Base-by-base conservation (phyloP, 2,329 filamentous ascomycete species). In the Emergomyces orientalis region DNA sequence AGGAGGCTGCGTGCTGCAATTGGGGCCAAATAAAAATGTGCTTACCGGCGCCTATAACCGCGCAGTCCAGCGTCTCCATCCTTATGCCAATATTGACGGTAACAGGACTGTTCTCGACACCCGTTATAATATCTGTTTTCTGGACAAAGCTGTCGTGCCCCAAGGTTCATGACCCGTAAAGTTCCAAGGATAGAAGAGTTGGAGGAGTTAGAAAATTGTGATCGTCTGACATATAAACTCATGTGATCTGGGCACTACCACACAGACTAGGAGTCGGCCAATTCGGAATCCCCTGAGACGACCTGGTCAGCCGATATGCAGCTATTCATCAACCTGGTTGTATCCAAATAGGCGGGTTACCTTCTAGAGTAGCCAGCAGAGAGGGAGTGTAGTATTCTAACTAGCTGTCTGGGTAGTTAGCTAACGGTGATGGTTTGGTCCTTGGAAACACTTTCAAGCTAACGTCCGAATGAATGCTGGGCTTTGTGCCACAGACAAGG, bases 11-110 rank as follows among this genome's bases (percentile, higher is more conserved):
- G 25, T n/a, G n/a, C n/a, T n/a, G 49, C n/a, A 7, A 49, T 57
- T 49, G 9, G 34, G 55, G 17, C 45, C 25, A 39, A 30, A 43
- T 8, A 25, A 17, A 45, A 17, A 13, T 9, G 37, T 17, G 39
- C 60, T 37, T 52, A 64, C 63, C 63, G 11, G 63, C 63, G 13
- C 60, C 63, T 51, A 64, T 32, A 25, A 64, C 59, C n/a, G 56
- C 57, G 27, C 61, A 62, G 34, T 62, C 63, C 8, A 52, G 41
- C 17, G 30, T 51, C 37, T 64, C 60, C 45, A 51, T 51, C 8
- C 5, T 59, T 59, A 22, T 13, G 30, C 49, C 30, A 34, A 39
- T 17, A 13, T 39, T 32, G 22, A 22, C 27, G 2, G 34, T 13
- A 17, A n/a, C 32, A 39, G n/a, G 5, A 34, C 17, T 7, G 51